These are phyloP conservation scores for Dysphania ambrosioides DNA, from an alignment of 148 eudicot genomes.

Conservation along the genomic window DNA sequence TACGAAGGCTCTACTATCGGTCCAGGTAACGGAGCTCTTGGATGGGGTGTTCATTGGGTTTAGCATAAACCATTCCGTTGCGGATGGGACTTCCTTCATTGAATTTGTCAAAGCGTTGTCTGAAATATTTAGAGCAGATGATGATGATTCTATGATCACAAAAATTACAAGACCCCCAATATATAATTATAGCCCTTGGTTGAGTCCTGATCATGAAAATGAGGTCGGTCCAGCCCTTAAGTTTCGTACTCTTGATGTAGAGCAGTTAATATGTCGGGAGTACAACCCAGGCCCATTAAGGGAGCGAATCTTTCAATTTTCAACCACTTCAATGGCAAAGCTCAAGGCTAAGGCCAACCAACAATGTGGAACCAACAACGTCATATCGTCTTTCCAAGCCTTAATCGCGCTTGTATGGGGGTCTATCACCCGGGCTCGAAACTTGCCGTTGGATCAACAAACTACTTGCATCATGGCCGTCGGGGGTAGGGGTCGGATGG, in stretches of 20 bases:
- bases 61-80: too few relatives aligned
- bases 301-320: slow-evolving; percentile 20
- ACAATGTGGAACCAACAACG: slow-evolving; percentile 13
- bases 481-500: slow-evolving; percentile 50
- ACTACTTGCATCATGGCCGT: slow-evolving; percentile 56
- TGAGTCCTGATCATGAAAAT: neutral
- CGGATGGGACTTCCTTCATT: too few relatives aligned
- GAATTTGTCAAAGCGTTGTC: too few relatives aligned
- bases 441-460: slow-evolving; percentile 29
- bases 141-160: neutral
- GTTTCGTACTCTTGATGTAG: slow-evolving; percentile 3
- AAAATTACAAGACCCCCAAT: slow-evolving; percentile 1
- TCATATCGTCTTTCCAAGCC: slow-evolving; percentile 65
- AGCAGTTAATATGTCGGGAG: neutral
- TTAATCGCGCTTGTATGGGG: slow-evolving; percentile 64
- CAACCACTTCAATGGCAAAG: neutral
- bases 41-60: too few relatives aligned
- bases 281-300: neutral
- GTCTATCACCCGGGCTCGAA: slow-evolving; percentile 55
- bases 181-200: neutral
- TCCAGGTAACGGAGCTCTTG: too few relatives aligned
- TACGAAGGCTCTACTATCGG: too few relatives aligned
- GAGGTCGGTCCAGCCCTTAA: neutral
- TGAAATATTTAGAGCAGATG: too few relatives aligned
- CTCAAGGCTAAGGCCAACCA: slow-evolving; percentile 29